Percentiles rank a stretch among this genome's conserved stretches.
Evolutionary conservation across 2,329 filamentous ascomycete genomes (phyloP).

Genomic region (Diaporthe sp.): DNA sequence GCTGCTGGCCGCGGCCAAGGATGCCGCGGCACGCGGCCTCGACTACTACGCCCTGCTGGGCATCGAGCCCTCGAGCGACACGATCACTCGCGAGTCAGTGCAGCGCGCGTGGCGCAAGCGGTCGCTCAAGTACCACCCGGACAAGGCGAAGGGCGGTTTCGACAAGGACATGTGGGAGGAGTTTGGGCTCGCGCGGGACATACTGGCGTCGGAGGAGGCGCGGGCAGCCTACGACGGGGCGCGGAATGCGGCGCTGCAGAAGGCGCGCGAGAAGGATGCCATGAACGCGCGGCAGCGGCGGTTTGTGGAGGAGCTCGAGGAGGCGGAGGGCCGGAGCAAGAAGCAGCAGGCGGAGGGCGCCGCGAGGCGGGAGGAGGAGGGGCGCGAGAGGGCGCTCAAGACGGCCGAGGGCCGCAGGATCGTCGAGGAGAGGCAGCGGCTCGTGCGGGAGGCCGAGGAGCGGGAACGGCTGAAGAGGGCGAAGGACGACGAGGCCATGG

Average conservation of each 20-base stretch:
- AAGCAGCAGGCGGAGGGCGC: constrained; percentile 62
- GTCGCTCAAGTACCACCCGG: constrained; percentile 92
- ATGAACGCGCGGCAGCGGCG: constrained; percentile 80
- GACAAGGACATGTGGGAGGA: constrained; percentile 88
- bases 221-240: constrained; percentile 85
- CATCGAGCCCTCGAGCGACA: constrained; percentile 69
- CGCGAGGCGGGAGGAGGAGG: constrained; percentile 42
- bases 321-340: constrained; percentile 78
- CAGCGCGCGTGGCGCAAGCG: constrained; percentile 87
- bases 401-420: constrained; percentile 51
- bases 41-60: constrained; percentile 86
- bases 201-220: constrained; percentile 79
- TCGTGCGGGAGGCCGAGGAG: constrained; percentile 59
- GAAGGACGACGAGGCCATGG: constrained; percentile 44
- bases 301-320: constrained; percentile 90
- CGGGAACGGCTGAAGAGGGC: constrained; percentile 54
- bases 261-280: constrained; percentile 78
- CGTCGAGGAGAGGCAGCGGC: constrained; percentile 58
- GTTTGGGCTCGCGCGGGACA: constrained; percentile 87
- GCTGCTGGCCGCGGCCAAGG: constrained; percentile 66
- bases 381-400: constrained; percentile 52
- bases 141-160: constrained; percentile 84
- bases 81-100: constrained; percentile 71
- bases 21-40: constrained; percentile 71
- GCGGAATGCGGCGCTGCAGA: constrained; percentile 78